Base-by-base conservation (phyloP, 2,329 filamentous ascomycete genomes). In the Sphaerostilbella broomeana region DNA sequence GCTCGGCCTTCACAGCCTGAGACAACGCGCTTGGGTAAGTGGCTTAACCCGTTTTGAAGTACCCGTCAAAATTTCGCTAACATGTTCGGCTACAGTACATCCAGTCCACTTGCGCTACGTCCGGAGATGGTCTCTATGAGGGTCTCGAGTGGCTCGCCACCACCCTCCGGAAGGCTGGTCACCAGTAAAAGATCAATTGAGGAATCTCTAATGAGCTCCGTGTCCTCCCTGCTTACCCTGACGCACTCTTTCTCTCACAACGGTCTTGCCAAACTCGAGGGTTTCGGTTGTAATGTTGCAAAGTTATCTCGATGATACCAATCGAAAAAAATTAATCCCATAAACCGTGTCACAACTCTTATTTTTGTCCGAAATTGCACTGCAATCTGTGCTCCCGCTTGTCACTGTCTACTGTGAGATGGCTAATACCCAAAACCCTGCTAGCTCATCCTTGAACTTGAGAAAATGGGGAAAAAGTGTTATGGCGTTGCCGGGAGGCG, bases 21-120 rank as follows among this genome's bases (percentile, higher is more conserved):
- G 88, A 79, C 87, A 95, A 76, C 89, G 92, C 68, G 85, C 87
- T 61, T 98, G 92, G 92, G 92, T 98, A 89, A 67, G 88, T 73
- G 10, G 13, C n/a, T 13, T n/a, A 5, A 7, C 19, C n/a, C 11
- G 2, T 26, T 19, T 13, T 49, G 30, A 7, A 34, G 16, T 10
- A 25, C 13, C 9, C 12, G 10, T n/a, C 15, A 19, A 18, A 36
- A 8, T 30, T 5, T 15, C 9, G 26, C 39, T 42, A 38, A 38
- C 39, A 13, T 26, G 27, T 13, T 11, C 27, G 22, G 13, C 53
- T 52, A 51, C 52, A 89, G 90, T 97, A 94, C 78, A 97, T 97
- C 72, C 90, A 97, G 88, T 95, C 90, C 52, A 97, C 92, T 65
- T 97, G 90, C 75, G 90, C 90, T 67, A 97, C 92, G 56, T 95